Percentiles rank a stretch among this genome's conserved stretches.
These are phyloP conservation scores for Grosmannia serpens DNA, from an alignment of 2,329 filamentous ascomycete species.

Conservation along the genomic window DNA sequence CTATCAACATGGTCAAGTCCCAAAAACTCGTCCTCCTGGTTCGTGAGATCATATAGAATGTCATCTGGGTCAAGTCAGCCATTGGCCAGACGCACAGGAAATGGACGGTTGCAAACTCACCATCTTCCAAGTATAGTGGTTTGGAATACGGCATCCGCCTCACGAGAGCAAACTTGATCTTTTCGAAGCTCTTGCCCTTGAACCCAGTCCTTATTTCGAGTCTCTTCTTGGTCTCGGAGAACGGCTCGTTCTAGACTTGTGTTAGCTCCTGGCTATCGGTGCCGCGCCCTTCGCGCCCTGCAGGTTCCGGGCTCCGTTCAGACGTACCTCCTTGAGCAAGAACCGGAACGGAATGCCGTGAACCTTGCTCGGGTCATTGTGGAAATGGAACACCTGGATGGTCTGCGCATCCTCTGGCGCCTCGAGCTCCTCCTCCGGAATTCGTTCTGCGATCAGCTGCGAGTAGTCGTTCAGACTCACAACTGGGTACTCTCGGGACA, in stretches of 20 bases:
- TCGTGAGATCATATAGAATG: constrained; percentile 40
- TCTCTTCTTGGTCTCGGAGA: constrained; percentile 88
- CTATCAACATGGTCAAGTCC: constrained; percentile 57
- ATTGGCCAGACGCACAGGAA: background rate
- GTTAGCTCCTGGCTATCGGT: constrained; percentile 11
- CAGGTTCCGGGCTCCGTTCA: background rate
- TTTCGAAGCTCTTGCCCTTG: constrained; percentile 97
- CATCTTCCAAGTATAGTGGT: constrained; percentile 75
- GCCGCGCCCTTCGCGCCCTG: constrained; percentile 9
- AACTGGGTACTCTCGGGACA: constrained; percentile 60
- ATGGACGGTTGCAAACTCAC: constrained; percentile 38
- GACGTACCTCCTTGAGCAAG: constrained; percentile 59
- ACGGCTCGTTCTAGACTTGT: constrained; percentile 57
- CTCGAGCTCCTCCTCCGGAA: constrained; percentile 62
- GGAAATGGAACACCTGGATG: constrained; percentile 83
- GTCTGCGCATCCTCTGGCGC: constrained; percentile 39
- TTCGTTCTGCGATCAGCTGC: constrained; percentile 66
- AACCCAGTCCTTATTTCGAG: constrained; percentile 84
- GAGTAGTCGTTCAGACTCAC: constrained; percentile 78
- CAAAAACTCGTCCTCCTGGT: constrained; percentile 47
- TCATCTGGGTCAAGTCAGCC: constrained; percentile 35
- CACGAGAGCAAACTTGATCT: constrained; percentile 89
- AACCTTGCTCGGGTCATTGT: constrained; percentile 71
- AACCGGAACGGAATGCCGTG: constrained; percentile 92
- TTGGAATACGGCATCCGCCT: constrained; percentile 61